Conservation (phyloP, 148 eudicot species). For the Nyssa sinensis region DNA sequence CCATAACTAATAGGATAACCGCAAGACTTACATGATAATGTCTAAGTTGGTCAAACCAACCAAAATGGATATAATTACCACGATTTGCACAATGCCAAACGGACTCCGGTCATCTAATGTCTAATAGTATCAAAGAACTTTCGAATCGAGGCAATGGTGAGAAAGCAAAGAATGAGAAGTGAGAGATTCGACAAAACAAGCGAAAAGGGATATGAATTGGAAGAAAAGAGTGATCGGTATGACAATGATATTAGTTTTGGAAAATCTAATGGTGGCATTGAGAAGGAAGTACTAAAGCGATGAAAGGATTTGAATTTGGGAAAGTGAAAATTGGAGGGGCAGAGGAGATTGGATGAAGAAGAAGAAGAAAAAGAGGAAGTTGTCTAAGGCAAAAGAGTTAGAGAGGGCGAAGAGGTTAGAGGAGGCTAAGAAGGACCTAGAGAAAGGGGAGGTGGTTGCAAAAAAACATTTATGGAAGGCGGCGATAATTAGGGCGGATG, state of each 20-base stretch:
- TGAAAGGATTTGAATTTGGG: constrained; percentile 64
- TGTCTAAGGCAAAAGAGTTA: constrained; percentile 58
- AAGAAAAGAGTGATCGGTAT: constrained; percentile 15
- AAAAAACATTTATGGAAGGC: constrained; percentile 75
- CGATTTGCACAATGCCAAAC: too few relatives aligned
- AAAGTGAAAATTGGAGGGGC: constrained; percentile 65
- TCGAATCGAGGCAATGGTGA: constrained; percentile 46
- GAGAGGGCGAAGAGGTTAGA: constrained; percentile 52
- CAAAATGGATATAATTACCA: too few relatives aligned
- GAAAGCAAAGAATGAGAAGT: constrained; percentile 13
- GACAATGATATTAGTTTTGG: not conserved
- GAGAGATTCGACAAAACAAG: constrained; percentile 31
- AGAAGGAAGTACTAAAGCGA: constrained; percentile 43
- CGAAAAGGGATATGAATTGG: constrained; percentile 23
- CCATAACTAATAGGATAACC: too few relatives aligned
- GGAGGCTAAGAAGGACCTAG: constrained; percentile 68
- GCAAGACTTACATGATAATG: too few relatives aligned
- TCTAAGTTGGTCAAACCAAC: too few relatives aligned
- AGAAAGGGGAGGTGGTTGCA: constrained; percentile 43
- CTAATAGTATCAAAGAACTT: constrained; percentile 52
- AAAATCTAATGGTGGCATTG: constrained; percentile 26
- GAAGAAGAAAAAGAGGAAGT: constrained; percentile 60
- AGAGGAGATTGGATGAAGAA: constrained; percentile 30
- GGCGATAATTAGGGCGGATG: constrained; percentile 65
- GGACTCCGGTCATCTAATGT: too few relatives aligned